Percentiles rank a stretch among this genome's conserved stretches.
These are phyloP conservation scores for Cutaneotrichosporon cavernicola DNA, from an alignment of 1,284 basidiomycete species.

Conservation along the genomic window DNA sequence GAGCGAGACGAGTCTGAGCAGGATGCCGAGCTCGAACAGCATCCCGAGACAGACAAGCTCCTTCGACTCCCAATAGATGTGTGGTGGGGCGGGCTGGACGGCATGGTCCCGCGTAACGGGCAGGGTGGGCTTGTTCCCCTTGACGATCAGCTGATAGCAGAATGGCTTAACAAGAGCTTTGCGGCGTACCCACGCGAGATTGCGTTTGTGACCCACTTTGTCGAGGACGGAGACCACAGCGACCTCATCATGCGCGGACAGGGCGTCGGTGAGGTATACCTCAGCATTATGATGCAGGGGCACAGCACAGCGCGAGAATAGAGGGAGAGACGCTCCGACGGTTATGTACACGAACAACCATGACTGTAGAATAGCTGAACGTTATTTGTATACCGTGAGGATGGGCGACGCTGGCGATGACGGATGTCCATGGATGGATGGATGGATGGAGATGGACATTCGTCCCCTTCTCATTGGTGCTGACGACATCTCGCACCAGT, in stretches of 20 bases:
- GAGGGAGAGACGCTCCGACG: neutral
- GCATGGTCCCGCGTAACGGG: conserved; percentile 29
- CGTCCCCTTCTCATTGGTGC: neutral
- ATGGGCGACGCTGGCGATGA: neutral
- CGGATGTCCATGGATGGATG: neutral
- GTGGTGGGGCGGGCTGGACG: conserved; percentile 30
- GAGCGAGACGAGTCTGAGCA: neutral
- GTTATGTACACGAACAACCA: neutral
- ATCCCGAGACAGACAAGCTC: neutral
- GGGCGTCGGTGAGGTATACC: conserved; percentile 29
- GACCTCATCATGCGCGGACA: conserved; percentile 24
- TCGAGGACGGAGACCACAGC: conserved; percentile 27
- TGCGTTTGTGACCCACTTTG: conserved; percentile 19
- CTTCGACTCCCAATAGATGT: conserved; percentile 15
- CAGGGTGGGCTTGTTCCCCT: conserved; percentile 14
- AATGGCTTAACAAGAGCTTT: conserved; percentile 27
- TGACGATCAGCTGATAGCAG: conserved; percentile 12
- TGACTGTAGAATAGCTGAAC: neutral
- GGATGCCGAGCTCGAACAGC: neutral
- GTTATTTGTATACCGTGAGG: neutral
- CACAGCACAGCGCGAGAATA: conserved; percentile 2
- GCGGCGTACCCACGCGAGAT: conserved; percentile 19
- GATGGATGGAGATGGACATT: neutral
- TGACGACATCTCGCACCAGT: neutral
- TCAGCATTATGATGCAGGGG: conserved; percentile 17